A percentile compares a stretch with the other conserved stretches of the same genome.
These are phyloP conservation scores for Hypoxylon perforatum DNA, from an alignment of 495 filamentous ascomycete genomes.

Conservation along the genomic window DNA sequence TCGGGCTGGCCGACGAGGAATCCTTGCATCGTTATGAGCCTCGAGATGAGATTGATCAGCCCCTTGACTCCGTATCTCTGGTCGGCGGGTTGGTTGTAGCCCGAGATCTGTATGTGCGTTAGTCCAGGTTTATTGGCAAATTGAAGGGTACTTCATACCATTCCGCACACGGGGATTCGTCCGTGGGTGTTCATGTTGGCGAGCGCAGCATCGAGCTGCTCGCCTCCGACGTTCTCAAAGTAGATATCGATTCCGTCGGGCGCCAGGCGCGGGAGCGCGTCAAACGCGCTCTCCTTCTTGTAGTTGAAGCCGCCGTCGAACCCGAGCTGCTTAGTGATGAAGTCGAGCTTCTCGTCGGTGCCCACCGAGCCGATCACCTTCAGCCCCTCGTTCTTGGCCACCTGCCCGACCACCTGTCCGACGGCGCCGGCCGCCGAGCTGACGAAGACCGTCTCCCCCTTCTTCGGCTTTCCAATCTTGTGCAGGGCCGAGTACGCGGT, in stretches of 20 bases:
- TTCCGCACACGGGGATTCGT: conserved; percentile 70
- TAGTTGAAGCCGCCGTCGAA: conserved; percentile 83
- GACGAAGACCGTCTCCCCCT: conserved; percentile 90
- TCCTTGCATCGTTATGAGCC: conserved; percentile 68
- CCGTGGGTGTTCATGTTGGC: conserved; percentile 75
- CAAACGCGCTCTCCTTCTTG: conserved; percentile 68
- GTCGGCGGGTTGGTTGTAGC: conserved; percentile 74
- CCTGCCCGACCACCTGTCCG: conserved; percentile 83
- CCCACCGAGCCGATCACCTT: conserved; percentile 79
- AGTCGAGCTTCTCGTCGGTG: conserved; percentile 75
- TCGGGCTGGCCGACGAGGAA: conserved; percentile 75
- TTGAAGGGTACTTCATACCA: conserved; percentile 47
- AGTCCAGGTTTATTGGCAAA: background rate
- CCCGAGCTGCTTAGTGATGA: conserved; percentile 70
- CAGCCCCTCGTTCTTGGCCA: conserved; percentile 89
- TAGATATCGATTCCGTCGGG: conserved; percentile 93
- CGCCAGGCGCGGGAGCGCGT: conserved; percentile 78
- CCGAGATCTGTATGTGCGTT: conserved; percentile 64
- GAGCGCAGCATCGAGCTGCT: conserved; percentile 83
- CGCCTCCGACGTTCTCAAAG: conserved; percentile 94
- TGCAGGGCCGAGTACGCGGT: conserved; percentile 85
- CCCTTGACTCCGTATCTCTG: conserved; percentile 78
- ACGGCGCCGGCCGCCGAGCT: conserved; percentile 86
- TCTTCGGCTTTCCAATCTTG: conserved; percentile 85
- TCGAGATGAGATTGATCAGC: conserved; percentile 61